A percentile compares a stretch with the other conserved stretches of the same genome.
phyloP scores from a whole-genome alignment of 805 yeast genomes.

The Starmerella khaoyaiensis region DNA sequence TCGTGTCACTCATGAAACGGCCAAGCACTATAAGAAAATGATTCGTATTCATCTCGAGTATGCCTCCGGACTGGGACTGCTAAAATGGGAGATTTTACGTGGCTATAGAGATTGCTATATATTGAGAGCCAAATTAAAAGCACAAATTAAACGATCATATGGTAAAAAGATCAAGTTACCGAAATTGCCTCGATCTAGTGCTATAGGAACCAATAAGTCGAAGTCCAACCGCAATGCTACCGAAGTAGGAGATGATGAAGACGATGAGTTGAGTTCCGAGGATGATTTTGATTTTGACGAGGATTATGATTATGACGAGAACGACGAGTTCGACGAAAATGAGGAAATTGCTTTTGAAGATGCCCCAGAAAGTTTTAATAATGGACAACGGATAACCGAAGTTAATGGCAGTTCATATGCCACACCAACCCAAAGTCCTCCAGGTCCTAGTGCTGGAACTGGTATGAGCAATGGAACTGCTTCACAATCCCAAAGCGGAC shows the following conservation, averaged over 20 bases:
- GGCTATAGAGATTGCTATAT: slow-evolving; percentile 58
- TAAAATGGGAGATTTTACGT: slow-evolving; percentile 69
- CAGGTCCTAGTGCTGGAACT: no score
- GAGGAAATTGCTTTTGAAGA: no score
- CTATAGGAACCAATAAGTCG: slow-evolving; percentile 14
- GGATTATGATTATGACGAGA: neutral
- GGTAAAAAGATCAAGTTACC: slow-evolving; percentile 29
- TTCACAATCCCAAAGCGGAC: neutral
- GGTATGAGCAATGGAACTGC: no score
- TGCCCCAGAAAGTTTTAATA: no score
- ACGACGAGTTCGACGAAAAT: neutral
- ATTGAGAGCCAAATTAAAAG: slow-evolving; percentile 48
- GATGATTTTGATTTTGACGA: slow-evolving; percentile 1
- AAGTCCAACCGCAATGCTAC: slow-evolving; percentile 2
- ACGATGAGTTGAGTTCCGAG: slow-evolving; percentile 2
- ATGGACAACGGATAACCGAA: no score
- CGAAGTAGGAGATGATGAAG: slow-evolving; percentile 6
- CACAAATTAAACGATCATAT: slow-evolving; percentile 10
- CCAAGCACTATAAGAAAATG: slow-evolving; percentile 30
- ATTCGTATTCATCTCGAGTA: slow-evolving; percentile 71
- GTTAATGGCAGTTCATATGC: no score
- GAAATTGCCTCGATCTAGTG: slow-evolving; percentile 31
- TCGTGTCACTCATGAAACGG: slow-evolving; percentile 36
- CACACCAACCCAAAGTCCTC: no score
- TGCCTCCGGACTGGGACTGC: slow-evolving; percentile 67